These are phyloP conservation scores for Lomentospora prolificans DNA, from an alignment of 2,329 filamentous ascomycete genomes.

Conservation along the genomic window DNA sequence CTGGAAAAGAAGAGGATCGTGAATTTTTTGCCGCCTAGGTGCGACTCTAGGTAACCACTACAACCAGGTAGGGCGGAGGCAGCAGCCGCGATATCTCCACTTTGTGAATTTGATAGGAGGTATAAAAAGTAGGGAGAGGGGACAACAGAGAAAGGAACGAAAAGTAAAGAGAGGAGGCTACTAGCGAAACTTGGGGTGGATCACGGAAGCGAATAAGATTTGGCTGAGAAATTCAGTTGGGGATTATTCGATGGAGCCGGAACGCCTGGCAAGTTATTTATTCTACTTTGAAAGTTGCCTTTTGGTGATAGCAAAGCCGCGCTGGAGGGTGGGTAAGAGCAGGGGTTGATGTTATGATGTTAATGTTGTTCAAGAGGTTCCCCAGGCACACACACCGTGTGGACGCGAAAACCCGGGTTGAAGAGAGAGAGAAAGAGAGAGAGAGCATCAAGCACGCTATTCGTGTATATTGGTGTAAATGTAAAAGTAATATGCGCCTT, in stretches of 20 bases:
- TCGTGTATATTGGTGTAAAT: neutral
- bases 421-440: neutral
- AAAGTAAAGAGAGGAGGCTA: too few relatives aligned
- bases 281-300: neutral
- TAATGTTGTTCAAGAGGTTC: neutral
- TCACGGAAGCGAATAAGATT: neutral
- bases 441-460: neutral
- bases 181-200: too few relatives aligned
- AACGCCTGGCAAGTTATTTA: neutral
- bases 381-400: neutral
- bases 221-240: neutral
- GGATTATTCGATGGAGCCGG: neutral
- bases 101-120: neutral
- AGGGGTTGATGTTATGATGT: neutral
- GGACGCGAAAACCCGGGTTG: neutral
- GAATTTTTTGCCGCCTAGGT: neutral
- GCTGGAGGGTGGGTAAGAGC: neutral
- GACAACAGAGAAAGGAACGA: too few relatives aligned
- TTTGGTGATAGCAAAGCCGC: neutral
- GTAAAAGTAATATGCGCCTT: neutral
- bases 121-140: neutral
- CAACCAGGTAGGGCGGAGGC: neutral
- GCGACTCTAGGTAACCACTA: conserved; percentile 3
- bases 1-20: neutral
- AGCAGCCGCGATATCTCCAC: neutral